Evolutionary conservation across 768 basidiomycete genomes (phyloP).

Genomic region (Lactifluus piperatus): DNA sequence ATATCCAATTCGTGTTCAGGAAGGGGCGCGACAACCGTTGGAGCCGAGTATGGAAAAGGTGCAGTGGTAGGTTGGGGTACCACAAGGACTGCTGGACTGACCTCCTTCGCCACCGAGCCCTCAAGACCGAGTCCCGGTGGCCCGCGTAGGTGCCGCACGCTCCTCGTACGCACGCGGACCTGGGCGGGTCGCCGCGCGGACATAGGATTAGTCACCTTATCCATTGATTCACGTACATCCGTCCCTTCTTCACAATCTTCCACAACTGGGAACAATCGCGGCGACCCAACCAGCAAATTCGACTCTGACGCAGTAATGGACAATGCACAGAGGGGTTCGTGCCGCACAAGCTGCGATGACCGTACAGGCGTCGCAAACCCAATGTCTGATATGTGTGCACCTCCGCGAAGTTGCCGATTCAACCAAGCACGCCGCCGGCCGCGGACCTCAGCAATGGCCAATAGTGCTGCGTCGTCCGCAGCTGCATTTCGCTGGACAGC

Average conservation of each 20-base stretch:
- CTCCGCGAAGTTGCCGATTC: constrained; percentile 37
- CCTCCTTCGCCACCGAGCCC: not conserved
- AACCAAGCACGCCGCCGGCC: constrained; percentile 62
- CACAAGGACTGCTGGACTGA: constrained; percentile 12
- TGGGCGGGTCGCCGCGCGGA: constrained; percentile 9
- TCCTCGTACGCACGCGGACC: constrained; percentile 23
- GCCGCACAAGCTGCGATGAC: constrained; percentile 41
- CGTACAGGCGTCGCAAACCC: constrained; percentile 43
- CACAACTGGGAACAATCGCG: constrained; percentile 25
- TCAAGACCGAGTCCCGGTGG: constrained; percentile 7
- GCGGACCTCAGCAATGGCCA: constrained; percentile 42
- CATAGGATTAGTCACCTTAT: constrained; percentile 4
- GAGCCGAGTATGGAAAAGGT: constrained; percentile 12
- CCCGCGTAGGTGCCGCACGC: constrained; percentile 20
- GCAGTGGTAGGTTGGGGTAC: constrained; percentile 17
- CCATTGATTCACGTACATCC: constrained; percentile 9
- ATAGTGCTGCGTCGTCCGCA: constrained; percentile 29
- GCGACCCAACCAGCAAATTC: not conserved
- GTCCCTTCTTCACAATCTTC: constrained; percentile 28
- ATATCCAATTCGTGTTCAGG: constrained; percentile 23
- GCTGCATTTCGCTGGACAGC: constrained; percentile 33
- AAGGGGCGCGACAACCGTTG: constrained; percentile 17
- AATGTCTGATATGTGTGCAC: constrained; percentile 30
- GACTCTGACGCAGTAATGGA: not conserved
- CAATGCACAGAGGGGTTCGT: constrained; percentile 20